Percentiles rank a stretch among this genome's conserved stretches.
These are phyloP conservation scores for Nymphaea thermarum DNA, from an alignment of 164 flowering plant genomes.

Conservation along the genomic window DNA sequence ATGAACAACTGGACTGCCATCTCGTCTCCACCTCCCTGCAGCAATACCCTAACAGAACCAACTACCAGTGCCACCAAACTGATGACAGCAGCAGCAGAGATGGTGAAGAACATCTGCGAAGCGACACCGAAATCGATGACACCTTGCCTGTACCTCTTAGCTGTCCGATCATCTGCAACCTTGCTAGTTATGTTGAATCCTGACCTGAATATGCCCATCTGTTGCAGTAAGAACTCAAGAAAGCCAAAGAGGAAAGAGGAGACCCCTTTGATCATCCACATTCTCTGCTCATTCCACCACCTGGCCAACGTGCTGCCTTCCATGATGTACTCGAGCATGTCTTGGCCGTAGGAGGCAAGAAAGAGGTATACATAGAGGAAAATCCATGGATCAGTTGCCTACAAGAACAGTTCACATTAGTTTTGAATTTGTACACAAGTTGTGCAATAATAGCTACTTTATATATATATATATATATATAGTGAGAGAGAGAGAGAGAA, in stretches of 20 bases:
- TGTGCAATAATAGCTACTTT: not conserved
- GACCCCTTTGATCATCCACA: slow-evolving; percentile 61
- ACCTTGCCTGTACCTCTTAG: slow-evolving; percentile 46
- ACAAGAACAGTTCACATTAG: not conserved
- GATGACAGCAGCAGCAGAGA: slow-evolving; percentile 34
- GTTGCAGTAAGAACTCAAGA: slow-evolving; percentile 24
- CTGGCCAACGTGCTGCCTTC: slow-evolving; percentile 20
- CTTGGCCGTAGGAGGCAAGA: slow-evolving; percentile 48
- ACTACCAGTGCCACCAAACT: slow-evolving; percentile 30
- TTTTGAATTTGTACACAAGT: too few species aligned
- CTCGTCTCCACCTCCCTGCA: slow-evolving; percentile 8
- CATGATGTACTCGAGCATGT: slow-evolving; percentile 27
- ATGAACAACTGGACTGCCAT: slow-evolving; percentile 23
- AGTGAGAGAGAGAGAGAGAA: slow-evolving; percentile 10
- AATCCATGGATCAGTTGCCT: slow-evolving; percentile 49
- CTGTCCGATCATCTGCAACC: slow-evolving; percentile 31
- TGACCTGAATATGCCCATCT: slow-evolving; percentile 23
- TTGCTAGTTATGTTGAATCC: slow-evolving; percentile 64
- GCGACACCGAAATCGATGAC: slow-evolving; percentile 52
- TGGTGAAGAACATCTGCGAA: slow-evolving; percentile 51
- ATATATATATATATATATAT: too few species aligned
- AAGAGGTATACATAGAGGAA: slow-evolving; percentile 41
- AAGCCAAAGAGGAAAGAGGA: slow-evolving; percentile 33
- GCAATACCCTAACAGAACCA: slow-evolving; percentile 10
- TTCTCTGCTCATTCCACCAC: slow-evolving; percentile 80